Base-by-base conservation (phyloP, 257 asterid genomes). In the Lavandula angustifolia region DNA sequence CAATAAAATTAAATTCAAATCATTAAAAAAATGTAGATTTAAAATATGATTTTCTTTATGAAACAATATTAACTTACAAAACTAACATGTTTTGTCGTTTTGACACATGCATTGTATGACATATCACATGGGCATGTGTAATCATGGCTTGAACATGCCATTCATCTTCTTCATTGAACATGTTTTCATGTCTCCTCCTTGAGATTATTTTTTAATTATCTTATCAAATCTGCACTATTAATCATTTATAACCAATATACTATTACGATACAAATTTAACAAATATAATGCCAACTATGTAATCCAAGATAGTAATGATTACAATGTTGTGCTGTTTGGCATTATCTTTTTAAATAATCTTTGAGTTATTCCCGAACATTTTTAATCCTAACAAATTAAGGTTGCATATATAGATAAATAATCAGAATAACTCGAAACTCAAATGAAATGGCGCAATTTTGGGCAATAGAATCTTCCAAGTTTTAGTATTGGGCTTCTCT, bases 111-210 rank as follows among this genome's bases (percentile, higher is more conserved):
- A 74, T 33, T 14, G 22, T 3, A 53, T 44, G 43, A 43, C 40
- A 67, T 44, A 9, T 60, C 78, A 61, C 78, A 73, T 74, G 78
- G 69, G 14, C 61, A 42, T 75, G 56, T 38, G 68, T 65, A 60
- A 59, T 58, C 48, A 53, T 65, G 29, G 22, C 32, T 32, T 14
- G 60, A 69, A 70, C 79, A 69, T 75, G 72, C 49, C 66, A 12
- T 68, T 54, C 63, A 8, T 54, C 66, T 60, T 61, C 42, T 54
- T 50, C 67, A 46, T 46, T 42, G 12, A 13, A 11, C 56, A 35
- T 61, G 16, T 54, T 44, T 67, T 4, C 35, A 32, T 65, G 64
- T 50, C 56, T 38, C 11, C 44, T 18, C 44, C 11, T 42, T 48
- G n/a, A n/a, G 18, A 12, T 7, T 37, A 43, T 33, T 18, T 49